These are phyloP conservation scores for Candida piceae DNA, from an alignment of 805 yeast species.

Conservation along the genomic window DNA sequence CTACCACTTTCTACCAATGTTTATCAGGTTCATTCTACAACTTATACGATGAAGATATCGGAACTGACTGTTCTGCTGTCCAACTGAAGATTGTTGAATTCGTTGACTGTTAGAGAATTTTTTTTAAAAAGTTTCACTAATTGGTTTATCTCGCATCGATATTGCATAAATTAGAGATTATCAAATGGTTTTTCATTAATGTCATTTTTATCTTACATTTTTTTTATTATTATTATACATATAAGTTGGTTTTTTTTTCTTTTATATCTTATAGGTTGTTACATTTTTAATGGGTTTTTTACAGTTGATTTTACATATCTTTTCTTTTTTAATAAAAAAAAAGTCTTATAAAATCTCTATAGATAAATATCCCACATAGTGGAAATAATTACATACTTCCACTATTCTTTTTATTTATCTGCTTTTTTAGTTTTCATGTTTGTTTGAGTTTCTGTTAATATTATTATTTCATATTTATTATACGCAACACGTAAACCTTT, in stretches of 20 bases:
- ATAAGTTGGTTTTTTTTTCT: too few relatives aligned
- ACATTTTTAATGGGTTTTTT: neutral
- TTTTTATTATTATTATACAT: too few relatives aligned
- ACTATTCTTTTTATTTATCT: too few relatives aligned
- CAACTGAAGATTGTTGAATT: slow-evolving; percentile 40
- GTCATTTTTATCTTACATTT: neutral
- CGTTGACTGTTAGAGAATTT: slow-evolving; percentile 25
- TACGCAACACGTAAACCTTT: too few relatives aligned
- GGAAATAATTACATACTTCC: too few relatives aligned
- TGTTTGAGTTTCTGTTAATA: too few relatives aligned
- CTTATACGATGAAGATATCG: slow-evolving; percentile 46
- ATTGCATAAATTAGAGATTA: slow-evolving; percentile 1
- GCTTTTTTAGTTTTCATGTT: too few relatives aligned
- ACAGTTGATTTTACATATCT: too few relatives aligned
- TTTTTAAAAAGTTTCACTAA: neutral
- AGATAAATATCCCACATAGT: too few relatives aligned
- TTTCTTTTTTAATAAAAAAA: too few relatives aligned
- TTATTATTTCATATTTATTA: too few relatives aligned
- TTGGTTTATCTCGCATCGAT: neutral
- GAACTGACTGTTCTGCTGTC: slow-evolving; percentile 44
- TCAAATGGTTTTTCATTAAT: neutral
- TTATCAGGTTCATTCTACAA: slow-evolving; percentile 54
- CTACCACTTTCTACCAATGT: slow-evolving; percentile 47
- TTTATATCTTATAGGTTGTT: neutral
- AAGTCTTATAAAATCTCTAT: too few relatives aligned